Conservation (phyloP, 306 rosid species). For the Cucurbita maxima region DNA sequence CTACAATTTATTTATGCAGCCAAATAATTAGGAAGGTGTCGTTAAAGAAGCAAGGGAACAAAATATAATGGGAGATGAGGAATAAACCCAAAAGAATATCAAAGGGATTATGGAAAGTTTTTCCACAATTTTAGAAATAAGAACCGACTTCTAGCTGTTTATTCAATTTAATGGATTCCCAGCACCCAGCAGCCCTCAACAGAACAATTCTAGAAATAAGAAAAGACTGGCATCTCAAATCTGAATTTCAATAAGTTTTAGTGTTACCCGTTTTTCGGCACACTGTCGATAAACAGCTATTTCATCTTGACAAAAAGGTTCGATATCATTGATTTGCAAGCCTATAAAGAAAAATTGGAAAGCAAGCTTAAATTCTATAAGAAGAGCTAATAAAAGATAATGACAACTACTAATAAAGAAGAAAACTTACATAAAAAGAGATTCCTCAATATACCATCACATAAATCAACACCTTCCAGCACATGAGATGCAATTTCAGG, state of each 20-base stretch:
- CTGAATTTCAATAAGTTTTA: neutral
- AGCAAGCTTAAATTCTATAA: neutral
- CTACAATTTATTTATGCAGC: slow-evolving; percentile 16
- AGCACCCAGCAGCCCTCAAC: neutral
- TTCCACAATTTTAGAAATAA: no score
- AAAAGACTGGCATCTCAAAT: neutral
- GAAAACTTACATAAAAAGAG: slow-evolving; percentile 61
- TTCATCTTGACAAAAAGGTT: slow-evolving; percentile 96
- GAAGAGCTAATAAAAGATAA: neutral
- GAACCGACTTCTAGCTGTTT: no score
- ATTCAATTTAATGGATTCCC: neutral
- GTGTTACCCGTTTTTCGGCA: slow-evolving; percentile 68
- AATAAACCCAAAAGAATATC: neutral
- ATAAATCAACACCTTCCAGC: slow-evolving; percentile 69
- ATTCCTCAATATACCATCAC: slow-evolving; percentile 79
- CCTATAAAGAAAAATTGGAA: slow-evolving; percentile 24
- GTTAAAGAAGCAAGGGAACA: neutral
- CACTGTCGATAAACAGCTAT: slow-evolving; percentile 66
- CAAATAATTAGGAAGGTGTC: neutral
- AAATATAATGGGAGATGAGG: neutral
- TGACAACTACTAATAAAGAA: neutral
- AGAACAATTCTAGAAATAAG: neutral
- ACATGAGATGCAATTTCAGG: slow-evolving; percentile 90
- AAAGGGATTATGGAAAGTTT: neutral
- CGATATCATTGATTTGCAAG: slow-evolving; percentile 87